Percentiles rank a stretch among this genome's conserved stretches.
Evolutionary conservation across 2,329 filamentous ascomycete species (phyloP).

Genomic region (Nothopassalora personata): DNA sequence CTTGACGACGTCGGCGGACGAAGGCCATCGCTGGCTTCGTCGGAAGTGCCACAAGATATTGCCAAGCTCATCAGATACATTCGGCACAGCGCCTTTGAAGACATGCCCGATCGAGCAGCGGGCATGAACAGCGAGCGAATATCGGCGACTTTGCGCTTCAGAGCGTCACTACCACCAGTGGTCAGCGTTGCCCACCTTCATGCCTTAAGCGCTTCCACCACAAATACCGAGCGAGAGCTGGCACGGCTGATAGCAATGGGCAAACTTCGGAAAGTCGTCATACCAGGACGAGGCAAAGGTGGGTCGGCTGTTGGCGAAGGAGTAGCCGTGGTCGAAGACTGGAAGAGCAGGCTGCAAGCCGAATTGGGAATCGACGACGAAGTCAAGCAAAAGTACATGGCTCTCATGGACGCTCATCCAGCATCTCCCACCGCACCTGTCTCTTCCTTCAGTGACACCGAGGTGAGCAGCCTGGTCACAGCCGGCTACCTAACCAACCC

Average conservation of each 20-base stretch:
- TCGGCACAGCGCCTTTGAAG: constrained; percentile 57
- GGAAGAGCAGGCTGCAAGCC: constrained; percentile 40
- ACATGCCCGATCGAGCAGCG: constrained; percentile 52
- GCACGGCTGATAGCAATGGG: constrained; percentile 56
- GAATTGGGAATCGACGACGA: constrained; percentile 27
- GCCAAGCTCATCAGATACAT: constrained; percentile 52
- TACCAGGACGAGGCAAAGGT: constrained; percentile 57
- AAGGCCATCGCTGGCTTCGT: constrained; percentile 49
- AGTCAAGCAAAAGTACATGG: constrained; percentile 49
- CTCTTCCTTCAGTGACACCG: constrained; percentile 39
- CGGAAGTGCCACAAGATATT: constrained; percentile 57
- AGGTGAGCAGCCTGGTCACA: constrained; percentile 56
- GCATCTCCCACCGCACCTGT: constrained; percentile 41
- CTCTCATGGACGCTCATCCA: constrained; percentile 49
- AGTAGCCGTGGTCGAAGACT: constrained; percentile 54
- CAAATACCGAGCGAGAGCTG: constrained; percentile 62
- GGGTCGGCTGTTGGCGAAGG: constrained; percentile 58
- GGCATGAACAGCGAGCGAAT: constrained; percentile 62
- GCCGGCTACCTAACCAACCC: constrained; percentile 61
- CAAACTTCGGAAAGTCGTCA: constrained; percentile 55
- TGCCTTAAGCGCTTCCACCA: constrained; percentile 57
- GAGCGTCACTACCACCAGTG: constrained; percentile 56
- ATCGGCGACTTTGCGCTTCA: constrained; percentile 59
- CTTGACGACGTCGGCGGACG: constrained; percentile 57
- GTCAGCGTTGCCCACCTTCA: constrained; percentile 63